Evolutionary conservation across 225 moss, liverwort and hornwort genomes (phyloP), one percentile per base, ranked within the genome.

Genomic region (Pseudisothecium myosuroides): DNA sequence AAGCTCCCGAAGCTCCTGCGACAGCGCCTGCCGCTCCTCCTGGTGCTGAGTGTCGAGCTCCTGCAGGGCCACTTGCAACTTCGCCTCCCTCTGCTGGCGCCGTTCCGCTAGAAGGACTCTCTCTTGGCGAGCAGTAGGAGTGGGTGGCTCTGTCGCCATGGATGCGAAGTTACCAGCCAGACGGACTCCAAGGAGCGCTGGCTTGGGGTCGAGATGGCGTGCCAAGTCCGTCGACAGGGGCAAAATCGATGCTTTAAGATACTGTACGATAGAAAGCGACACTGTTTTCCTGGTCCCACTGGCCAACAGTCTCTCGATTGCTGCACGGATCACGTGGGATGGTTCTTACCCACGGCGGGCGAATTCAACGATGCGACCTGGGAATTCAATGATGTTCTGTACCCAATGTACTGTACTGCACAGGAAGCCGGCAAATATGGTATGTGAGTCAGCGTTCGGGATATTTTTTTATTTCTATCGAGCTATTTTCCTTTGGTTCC

Each of bases 41-140:
- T 20, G 5, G 60, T 80, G 80, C 27, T 8, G 41, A 4, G 0
- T 0, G n/a, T 41, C 6, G 75, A 75, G 75, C 2, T 75, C 1
- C 11, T 32, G 0, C 11, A 75, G 49, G 12, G 7, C 75, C 12
- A 0, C 2, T 19, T 19, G 11, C 4, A 19, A 20, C 49, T 49
- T 1, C 2, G 0, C 7, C 75, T 49, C 32, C 20, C 75, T 75
- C 32, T 18, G 12, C 75, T 12, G 0, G 0, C 3, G 27, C 17
- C 39, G 68, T 18, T 65, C n/a, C n/a, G n/a, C n/a, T n/a, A n/a
- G n/a, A n/a, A n/a, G n/a, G n/a, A n/a, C n/a, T n/a, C n/a, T n/a
- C n/a, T n/a, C n/a, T n/a, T n/a, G n/a, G n/a, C n/a, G n/a, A 71
- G 27, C 3, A 15, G 43, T 3, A 27, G 1, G 26, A 72, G 72